Evolutionary conservation across 306 rosid genomes (phyloP).

Genomic region (Sophora flavescens): DNA sequence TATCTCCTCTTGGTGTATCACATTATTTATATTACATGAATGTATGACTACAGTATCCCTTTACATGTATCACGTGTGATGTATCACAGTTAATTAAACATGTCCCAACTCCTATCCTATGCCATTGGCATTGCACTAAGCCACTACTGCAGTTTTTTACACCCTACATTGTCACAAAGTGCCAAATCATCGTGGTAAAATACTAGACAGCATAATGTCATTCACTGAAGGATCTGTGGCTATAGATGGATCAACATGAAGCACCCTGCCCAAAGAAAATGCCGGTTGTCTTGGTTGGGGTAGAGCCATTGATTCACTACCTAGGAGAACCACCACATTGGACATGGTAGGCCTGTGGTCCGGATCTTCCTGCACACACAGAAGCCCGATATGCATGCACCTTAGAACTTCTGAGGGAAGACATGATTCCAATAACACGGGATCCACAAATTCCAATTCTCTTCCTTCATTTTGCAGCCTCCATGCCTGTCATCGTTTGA

Average conservation of each 20-base stretch:
- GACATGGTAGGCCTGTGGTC: slow-evolving; percentile 64
- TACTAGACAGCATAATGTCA: slow-evolving; percentile 33
- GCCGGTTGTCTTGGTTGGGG: slow-evolving; percentile 63
- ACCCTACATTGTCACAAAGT: not conserved
- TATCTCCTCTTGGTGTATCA: too few relatives aligned
- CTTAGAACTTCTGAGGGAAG: slow-evolving; percentile 37
- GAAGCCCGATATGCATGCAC: slow-evolving; percentile 61
- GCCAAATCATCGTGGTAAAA: slow-evolving; percentile 37
- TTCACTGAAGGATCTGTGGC: slow-evolving; percentile 35
- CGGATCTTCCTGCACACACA: slow-evolving; percentile 71
- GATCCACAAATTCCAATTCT: slow-evolving; percentile 55
- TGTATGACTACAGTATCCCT: not conserved
- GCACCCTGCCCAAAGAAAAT: slow-evolving; percentile 34
- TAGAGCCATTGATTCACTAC: slow-evolving; percentile 50
- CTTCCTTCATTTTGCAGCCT: slow-evolving; percentile 57
- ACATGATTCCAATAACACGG: slow-evolving; percentile 45
- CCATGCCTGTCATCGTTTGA: slow-evolving; percentile 59
- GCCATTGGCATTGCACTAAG: not conserved
- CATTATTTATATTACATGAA: too few relatives aligned
- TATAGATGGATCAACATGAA: slow-evolving; percentile 34
- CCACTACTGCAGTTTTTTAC: not conserved
- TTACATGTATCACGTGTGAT: not conserved
- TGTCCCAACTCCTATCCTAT: not conserved
- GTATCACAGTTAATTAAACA: not conserved
- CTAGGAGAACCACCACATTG: slow-evolving; percentile 49